Base-by-base conservation (phyloP, 495 filamentous ascomycete genomes). In the Saxispiralis lemnorum region DNA sequence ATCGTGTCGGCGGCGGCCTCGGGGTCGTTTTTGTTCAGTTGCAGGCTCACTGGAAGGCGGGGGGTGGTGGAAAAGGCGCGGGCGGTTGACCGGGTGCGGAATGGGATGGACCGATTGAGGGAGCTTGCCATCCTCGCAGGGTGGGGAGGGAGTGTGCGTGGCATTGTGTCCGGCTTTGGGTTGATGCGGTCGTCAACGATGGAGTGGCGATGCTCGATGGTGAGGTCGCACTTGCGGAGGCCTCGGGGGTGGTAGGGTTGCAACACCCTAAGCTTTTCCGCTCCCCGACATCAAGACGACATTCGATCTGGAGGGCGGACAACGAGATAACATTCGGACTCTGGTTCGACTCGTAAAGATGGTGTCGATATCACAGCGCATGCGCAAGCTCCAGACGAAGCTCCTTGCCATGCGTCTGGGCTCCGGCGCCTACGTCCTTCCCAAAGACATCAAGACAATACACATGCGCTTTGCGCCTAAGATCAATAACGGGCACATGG, bases 351-450 rank as follows among this genome's bases (percentile, higher is more conserved):
- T 28, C 24, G 24, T 9, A 58, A 75, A 64, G 41, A 93, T 89
- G 83, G 81, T 88, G 52, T 78, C 75, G 59, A 59, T 88, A 52
- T 64, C 76, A 58, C 73, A 72, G 60, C 83, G 87, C 41, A 81
- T 85, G 75, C 68, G 76, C 57, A 79, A 75, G 65, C 65, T 93
- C 61, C 74, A 72, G 63, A 65, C 70, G 32, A 66, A 86, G 81
- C 65, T 88, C 34, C 72, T 88, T 54, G 63, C 66, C 47, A 59
- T 85, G 59, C 73, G 79, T 51, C 56, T 76, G 55, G 89, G 89
- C 38, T 76, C 78, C 33, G 89, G 88, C 31, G 87, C 89, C 17
- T 79, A 79, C 13, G 65, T 82, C 50, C 67, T 97, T 31, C 80
- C 85, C 1, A 70, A 72, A 38, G 76, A 87, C 49, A 75, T 97